Base-by-base conservation (phyloP, 2,329 filamentous ascomycete species). In the Huntiella decipiens region DNA sequence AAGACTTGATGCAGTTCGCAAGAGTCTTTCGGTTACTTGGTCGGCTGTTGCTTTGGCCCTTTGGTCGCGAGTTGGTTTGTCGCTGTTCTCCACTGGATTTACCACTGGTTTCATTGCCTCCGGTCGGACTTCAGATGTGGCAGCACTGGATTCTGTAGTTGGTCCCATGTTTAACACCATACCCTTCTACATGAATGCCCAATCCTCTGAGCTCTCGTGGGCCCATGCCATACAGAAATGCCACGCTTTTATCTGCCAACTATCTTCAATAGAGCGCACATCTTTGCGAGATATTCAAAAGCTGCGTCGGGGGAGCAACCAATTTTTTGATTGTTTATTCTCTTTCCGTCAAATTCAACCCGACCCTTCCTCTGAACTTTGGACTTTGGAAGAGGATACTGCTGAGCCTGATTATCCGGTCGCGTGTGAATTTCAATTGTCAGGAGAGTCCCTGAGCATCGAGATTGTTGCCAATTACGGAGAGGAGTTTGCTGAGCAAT, bases 91-190 rank as follows among this genome's bases (percentile, higher is more conserved):
- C 5, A 15, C 60, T 12, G 59, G 66, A 5, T 61, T 71, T 1
- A 72, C 74, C 0, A 65, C 87, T 11, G 88, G 88, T 1, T 63
- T 92, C 15, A 70, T 95, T 10, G 70, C 83, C 0, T 91, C 86
- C 5, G 88, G 87, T 1, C 71, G 87, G 49, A 73, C 76, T 0
- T 71, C 92, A 4, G 73, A 82, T 38, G 61, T 85, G 10, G 68
- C 78, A 5, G 66, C 66, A 2, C 70, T 77, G 2, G 79, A 86
- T 40, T 56, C 66, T 16, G 73, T 82, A 1, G 71, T 91, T 37
- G 88, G 87, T 0, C 87, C 88, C 0, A 63, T 95, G 15, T 93
- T 95, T 68, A 95, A 95, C 56, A 94, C 86, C 0, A 64, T 95
- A 1, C 85, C 87, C 0, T 85, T 81, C 56, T 68, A 73, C 4